Percentiles rank a stretch among this genome's conserved stretches.
Conservation (phyloP, 371 early-diverging fungal species). For the Chytridiales sp. region DNA sequence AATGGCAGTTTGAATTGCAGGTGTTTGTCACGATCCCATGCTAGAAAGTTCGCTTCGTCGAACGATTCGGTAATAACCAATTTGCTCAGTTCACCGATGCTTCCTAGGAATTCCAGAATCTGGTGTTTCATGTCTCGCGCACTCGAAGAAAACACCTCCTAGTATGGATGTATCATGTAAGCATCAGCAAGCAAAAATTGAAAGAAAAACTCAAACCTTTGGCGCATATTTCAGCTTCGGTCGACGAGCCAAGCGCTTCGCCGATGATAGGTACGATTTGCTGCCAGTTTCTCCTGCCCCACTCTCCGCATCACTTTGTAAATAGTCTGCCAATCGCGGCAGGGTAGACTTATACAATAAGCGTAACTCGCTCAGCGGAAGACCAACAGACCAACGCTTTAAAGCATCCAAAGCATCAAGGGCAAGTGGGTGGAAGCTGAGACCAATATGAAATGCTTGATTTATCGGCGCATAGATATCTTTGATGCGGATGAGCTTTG, state of each 20-base stretch:
- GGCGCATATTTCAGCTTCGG: too few species aligned
- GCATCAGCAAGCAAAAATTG: too few species aligned
- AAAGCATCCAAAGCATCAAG: slow-evolving; percentile 62
- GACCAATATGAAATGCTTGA: slow-evolving; percentile 65
- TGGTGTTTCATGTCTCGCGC: too few species aligned
- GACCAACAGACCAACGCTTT: slow-evolving; percentile 58
- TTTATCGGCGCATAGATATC: slow-evolving; percentile 58
- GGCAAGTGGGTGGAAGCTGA: slow-evolving; percentile 68
- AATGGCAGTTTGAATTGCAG: slow-evolving; percentile 66
- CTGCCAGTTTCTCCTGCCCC: too few species aligned
- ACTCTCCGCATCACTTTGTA: slow-evolving; percentile 32
- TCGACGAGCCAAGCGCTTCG: too few species aligned
- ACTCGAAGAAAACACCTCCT: too few species aligned
- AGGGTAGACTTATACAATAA: slow-evolving; percentile 41
- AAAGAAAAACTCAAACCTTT: too few species aligned
- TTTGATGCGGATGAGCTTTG: slow-evolving; percentile 54
- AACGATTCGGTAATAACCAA: slow-evolving; percentile 40
- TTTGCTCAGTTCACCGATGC: slow-evolving; percentile 63
- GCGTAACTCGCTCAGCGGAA: slow-evolving; percentile 27
- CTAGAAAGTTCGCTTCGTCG: slow-evolving; percentile 16
- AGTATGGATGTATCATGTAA: too few species aligned
- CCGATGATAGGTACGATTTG: too few species aligned
- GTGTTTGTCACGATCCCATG: slow-evolving; percentile 35
- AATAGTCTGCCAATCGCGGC: slow-evolving; percentile 67
- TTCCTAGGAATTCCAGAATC: slow-evolving; percentile 65